Evolutionary conservation across 441 rosid species (phyloP), one percentile per base, ranked within the genome.

Genomic region (Eruca vesicaria): DNA sequence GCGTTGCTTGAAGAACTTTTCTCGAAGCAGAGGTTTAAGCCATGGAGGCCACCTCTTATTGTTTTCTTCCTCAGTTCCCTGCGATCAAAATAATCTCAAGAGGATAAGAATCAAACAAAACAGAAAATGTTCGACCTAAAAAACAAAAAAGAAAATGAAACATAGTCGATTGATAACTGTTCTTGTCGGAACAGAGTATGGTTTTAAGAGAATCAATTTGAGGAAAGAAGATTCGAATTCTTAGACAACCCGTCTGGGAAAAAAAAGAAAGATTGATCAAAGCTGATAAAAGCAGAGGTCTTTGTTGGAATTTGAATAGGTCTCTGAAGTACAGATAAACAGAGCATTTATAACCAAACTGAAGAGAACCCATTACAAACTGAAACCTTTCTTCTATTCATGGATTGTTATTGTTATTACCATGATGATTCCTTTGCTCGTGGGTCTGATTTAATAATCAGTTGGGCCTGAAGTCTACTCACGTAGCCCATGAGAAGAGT

Each of bases 11-110:
- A 94, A 94, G 86, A 94, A 94, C 7, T 78, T 80, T 76, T 92
- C 98, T 19, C 84, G 50, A 3, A 94, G 74, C 59, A 94, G 73
- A 64, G 93, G 96, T 81, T 88, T 90, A 63, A 93, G 75, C 99
- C 99, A 95, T 55, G 79, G 87, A 7, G 99, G 99, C 93, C 89
- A 90, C 66, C 82, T 80, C 56, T 82, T 85, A 75, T 89, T 89
- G 6, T 80, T 88, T 8, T 89, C 97, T 38, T 86, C 97, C 26
- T 90, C 92, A 78, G 56, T 71, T 18, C 87, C 90, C 89, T 88
- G 43, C 12, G 8, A 45, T 33, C 19, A 69, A 11, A 50, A 14
- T 0, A 65, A 53, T 11, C 21, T 8, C 15, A 63, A 31, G 8
- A 31, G 2, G 6, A 60, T 66, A 7, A 68, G 55, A 48, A 28